These are phyloP conservation scores for Stephanodiscus triporus DNA, from an alignment of 108 stramenopile genomes.

Conservation along the genomic window DNA sequence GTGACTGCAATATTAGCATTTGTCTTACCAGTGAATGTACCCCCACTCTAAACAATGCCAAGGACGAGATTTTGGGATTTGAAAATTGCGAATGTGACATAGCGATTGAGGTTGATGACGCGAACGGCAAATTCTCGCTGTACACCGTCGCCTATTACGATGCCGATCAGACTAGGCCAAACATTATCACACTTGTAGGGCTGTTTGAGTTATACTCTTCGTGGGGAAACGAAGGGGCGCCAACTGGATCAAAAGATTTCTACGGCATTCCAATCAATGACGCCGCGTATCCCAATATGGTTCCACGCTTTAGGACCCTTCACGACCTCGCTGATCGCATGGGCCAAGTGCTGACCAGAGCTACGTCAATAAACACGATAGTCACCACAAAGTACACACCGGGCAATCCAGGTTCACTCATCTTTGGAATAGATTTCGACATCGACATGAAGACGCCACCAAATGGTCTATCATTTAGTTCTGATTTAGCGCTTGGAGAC, in stretches of 20 bases:
- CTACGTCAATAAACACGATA: conserved; percentile 8
- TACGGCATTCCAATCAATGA: conserved; percentile 27
- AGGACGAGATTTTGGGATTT: conserved; percentile 8
- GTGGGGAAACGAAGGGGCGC: background rate
- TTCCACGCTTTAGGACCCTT: conserved; percentile 26
- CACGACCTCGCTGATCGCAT: conserved; percentile 22
- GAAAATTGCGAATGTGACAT: conserved; percentile 20
- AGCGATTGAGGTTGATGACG: conserved; percentile 5
- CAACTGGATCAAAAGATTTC: background rate
- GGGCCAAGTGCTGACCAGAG: conserved; percentile 15
- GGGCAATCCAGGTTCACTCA: conserved; percentile 10
- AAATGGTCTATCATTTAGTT: conserved; percentile 14
- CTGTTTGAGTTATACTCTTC: conserved; percentile 10
- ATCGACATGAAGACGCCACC: conserved; percentile 3
- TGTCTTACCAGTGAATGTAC: background rate
- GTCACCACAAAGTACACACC: conserved; percentile 11
- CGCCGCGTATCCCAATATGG: conserved; percentile 9
- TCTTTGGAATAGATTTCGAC: conserved; percentile 31
- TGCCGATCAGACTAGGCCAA: background rate
- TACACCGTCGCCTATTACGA: conserved; percentile 13
- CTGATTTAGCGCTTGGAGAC: conserved; percentile 31
- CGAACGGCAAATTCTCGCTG: conserved; percentile 11
- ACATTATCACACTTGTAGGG: conserved; percentile 23
- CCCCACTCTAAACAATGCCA: background rate
- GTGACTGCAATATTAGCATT: conserved; percentile 3